phyloP scores from a whole-genome alignment of 1,284 basidiomycete genomes.

The Acaromyces ingoldii region DNA sequence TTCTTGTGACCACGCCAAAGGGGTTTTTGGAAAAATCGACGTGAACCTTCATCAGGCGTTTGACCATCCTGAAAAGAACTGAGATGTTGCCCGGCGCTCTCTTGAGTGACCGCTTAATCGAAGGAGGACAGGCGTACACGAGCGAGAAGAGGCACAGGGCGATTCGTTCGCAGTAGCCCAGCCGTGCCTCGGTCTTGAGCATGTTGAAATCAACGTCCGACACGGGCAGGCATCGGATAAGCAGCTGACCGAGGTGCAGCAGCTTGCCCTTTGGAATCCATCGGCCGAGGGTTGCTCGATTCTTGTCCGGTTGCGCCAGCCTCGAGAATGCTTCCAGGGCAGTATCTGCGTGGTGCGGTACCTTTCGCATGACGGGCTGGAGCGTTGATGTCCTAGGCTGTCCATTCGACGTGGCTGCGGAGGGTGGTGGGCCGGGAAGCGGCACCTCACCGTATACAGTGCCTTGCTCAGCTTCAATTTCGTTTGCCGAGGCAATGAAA shows the following conservation, averaged over 20 bases:
- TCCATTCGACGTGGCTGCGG: not conserved
- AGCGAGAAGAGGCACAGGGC: conserved; percentile 78
- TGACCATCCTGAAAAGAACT: conserved; percentile 54
- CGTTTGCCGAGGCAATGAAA: conserved; percentile 67
- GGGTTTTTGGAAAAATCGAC: conserved; percentile 58
- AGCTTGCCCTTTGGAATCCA: conserved; percentile 62
- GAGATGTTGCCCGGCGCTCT: conserved; percentile 50
- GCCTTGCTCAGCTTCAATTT: conserved; percentile 63
- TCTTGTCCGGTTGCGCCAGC: conserved; percentile 70
- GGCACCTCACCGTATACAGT: conserved; percentile 46
- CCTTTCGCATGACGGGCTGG: conserved; percentile 9
- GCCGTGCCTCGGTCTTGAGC: conserved; percentile 62
- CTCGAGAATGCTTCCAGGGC: conserved; percentile 79
- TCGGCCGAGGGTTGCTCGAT: conserved; percentile 68
- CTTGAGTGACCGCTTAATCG: conserved; percentile 67
- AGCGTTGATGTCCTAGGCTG: conserved; percentile 54
- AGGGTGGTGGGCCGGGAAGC: conserved; percentile 29
- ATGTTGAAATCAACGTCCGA: conserved; percentile 70
- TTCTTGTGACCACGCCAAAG: conserved; percentile 65
- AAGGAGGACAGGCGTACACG: conserved; percentile 72
- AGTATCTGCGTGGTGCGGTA: conserved; percentile 64
- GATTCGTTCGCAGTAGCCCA: conserved; percentile 73
- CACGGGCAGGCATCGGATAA: conserved; percentile 77
- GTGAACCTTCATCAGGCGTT: conserved; percentile 50
- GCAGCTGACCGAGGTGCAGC: conserved; percentile 63